These are phyloP conservation scores for Ophiostoma himal-ulmi DNA, from an alignment of 2,329 filamentous ascomycete species.

Conservation along the genomic window DNA sequence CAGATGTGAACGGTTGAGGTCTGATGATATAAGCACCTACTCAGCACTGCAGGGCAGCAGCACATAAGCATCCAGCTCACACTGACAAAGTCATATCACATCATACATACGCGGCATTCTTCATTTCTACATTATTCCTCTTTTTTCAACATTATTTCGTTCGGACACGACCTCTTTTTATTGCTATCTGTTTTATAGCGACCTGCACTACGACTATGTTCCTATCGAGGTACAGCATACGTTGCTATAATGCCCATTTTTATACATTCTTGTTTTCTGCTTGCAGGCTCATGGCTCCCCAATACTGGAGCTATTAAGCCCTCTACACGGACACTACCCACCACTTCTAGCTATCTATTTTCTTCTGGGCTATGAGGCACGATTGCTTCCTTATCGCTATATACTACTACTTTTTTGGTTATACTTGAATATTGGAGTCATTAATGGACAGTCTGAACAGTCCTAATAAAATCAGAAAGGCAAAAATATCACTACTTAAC, in stretches of 20 bases:
- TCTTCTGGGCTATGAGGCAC: slow-evolving; percentile 1
- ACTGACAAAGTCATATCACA: background rate
- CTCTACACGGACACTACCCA: background rate
- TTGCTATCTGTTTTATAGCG: background rate
- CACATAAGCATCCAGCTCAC: background rate
- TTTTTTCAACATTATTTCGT: background rate
- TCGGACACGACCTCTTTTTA: background rate
- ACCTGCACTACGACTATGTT: background rate
- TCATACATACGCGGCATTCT: background rate
- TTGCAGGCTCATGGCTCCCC: background rate
- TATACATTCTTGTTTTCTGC: background rate
- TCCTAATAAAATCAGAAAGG: background rate
- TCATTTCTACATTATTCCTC: background rate
- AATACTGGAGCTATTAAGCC: background rate
- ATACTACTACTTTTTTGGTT: background rate
- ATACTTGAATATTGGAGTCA: background rate
- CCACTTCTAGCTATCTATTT: background rate
- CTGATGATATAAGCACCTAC: background rate
- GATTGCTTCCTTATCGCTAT: background rate
- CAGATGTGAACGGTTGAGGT: background rate
- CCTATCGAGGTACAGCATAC: too few species aligned
- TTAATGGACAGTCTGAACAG: slow-evolving; percentile 10
- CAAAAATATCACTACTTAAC: background rate
- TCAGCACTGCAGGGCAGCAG: background rate
- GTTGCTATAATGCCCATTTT: background rate